Evolutionary conservation across 139 green algal genomes (phyloP).

Genomic region (Deuterostichococcus epilithicus): DNA sequence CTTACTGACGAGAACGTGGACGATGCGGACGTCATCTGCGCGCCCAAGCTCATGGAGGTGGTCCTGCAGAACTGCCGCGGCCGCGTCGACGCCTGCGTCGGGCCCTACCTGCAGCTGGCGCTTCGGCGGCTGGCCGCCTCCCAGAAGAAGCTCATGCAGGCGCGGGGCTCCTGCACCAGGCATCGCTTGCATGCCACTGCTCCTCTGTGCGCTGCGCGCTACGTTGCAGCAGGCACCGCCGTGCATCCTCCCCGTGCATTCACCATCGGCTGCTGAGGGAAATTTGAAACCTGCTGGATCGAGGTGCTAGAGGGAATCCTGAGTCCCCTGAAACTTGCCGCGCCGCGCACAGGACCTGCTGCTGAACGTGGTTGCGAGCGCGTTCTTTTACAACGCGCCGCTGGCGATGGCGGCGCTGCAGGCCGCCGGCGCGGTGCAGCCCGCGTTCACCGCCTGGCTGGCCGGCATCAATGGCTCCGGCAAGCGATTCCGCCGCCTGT

Average conservation of each 20-base stretch:
- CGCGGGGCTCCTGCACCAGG: background rate
- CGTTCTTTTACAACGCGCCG: constrained; percentile 86
- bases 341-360: constrained; percentile 65
- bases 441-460: constrained; percentile 26
- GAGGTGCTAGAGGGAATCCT: background rate
- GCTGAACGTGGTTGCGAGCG: constrained; percentile 73
- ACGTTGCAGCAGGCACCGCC: background rate
- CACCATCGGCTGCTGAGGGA: background rate
- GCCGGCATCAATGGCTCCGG: constrained; percentile 21
- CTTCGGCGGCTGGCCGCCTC: constrained; percentile 23
- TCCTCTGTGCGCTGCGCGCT: background rate
- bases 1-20: constrained; percentile 37
- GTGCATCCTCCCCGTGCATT: background rate
- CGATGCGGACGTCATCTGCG: constrained; percentile 65
- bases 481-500: constrained; percentile 66
- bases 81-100: constrained; percentile 76
- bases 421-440: constrained; percentile 26
- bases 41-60: constrained; percentile 74
- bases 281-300: constrained; percentile 1
- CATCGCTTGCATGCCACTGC: background rate
- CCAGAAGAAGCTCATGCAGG: constrained; percentile 18
- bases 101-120: constrained; percentile 60
- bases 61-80: constrained; percentile 51
- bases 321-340: too few relatives aligned
- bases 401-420: constrained; percentile 64